Evolutionary conservation across 164 flowering plant genomes (phyloP).

Genomic region (Houttuynia cordata): DNA sequence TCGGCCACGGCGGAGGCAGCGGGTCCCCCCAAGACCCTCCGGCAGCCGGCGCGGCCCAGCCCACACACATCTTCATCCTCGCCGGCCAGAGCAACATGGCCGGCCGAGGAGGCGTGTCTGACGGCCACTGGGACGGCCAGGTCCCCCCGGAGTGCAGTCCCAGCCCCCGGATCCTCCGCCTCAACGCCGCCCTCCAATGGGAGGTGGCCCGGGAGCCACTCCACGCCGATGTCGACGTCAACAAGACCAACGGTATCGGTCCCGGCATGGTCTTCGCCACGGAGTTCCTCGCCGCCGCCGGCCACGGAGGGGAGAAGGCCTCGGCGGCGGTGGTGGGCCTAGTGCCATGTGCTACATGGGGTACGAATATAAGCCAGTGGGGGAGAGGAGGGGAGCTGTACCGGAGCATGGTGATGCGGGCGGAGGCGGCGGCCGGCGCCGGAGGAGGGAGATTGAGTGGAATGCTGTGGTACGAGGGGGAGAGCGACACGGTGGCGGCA

Average conservation of each 20-base stretch:
- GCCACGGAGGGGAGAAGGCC: slow-evolving; percentile 6
- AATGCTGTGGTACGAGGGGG: slow-evolving; percentile 83
- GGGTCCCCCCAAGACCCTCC: no score
- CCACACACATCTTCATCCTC: slow-evolving; percentile 25
- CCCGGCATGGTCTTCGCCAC: slow-evolving; percentile 65
- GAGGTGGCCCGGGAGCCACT: slow-evolving; percentile 50
- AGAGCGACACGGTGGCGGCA: slow-evolving; percentile 37
- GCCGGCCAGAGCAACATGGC: slow-evolving; percentile 82
- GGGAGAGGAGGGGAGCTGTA: slow-evolving; percentile 37
- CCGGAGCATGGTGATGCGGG: slow-evolving; percentile 32
- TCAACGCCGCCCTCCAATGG: slow-evolving; percentile 32
- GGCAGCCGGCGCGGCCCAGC: not conserved
- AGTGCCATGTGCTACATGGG: slow-evolving; percentile 81
- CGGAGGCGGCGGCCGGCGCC: slow-evolving; percentile 21
- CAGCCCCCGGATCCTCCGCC: slow-evolving; percentile 28
- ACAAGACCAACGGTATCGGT: slow-evolving; percentile 48
- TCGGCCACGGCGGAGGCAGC: no score
- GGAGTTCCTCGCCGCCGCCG: slow-evolving; percentile 7
- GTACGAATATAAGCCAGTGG: slow-evolving; percentile 64
- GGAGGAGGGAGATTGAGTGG: slow-evolving; percentile 50
- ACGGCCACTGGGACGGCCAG: slow-evolving; percentile 38
- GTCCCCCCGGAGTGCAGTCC: slow-evolving; percentile 35
- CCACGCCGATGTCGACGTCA: slow-evolving; percentile 43
- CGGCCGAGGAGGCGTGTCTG: slow-evolving; percentile 49
- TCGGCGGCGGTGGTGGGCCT: slow-evolving; percentile 29